Conservation (phyloP, 257 asterid genomes). For the Eustoma russellianum region DNA sequence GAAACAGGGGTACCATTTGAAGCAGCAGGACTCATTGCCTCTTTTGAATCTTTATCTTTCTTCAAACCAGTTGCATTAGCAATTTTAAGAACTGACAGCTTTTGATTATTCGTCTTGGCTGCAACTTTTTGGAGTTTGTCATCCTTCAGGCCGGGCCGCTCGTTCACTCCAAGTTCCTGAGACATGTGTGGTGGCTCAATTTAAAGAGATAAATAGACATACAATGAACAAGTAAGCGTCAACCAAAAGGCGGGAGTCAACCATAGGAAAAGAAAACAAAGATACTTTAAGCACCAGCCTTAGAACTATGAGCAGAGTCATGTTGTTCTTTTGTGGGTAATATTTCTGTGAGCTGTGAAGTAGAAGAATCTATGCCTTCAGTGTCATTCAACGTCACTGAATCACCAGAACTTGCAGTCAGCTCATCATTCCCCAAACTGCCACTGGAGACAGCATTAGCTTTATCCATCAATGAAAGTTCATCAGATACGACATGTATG, state of each 20-base stretch:
- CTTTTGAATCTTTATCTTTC: conserved; percentile 23
- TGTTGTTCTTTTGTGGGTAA: conserved; percentile 10
- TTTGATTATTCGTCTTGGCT: conserved; percentile 19
- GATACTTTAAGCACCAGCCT: conserved; percentile 8
- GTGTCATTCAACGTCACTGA: conserved; percentile 11
- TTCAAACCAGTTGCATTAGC: conserved; percentile 9
- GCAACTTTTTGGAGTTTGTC: conserved; percentile 14
- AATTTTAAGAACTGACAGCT: conserved; percentile 16
- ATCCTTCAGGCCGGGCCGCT: conserved; percentile 12
- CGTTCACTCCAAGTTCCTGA: conserved; percentile 17
- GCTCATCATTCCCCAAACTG: conserved; percentile 15
- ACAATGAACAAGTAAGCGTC: background rate
- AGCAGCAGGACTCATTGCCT: conserved; percentile 14
- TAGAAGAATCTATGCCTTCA: conserved; percentile 13
- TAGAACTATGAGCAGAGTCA: conserved; percentile 10
- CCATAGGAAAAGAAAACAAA: background rate
- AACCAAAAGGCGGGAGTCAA: background rate
- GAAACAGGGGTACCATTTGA: conserved; percentile 19
- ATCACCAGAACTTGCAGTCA: conserved; percentile 14
- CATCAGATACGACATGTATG: conserved; percentile 5
- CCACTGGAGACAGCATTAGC: conserved; percentile 17
- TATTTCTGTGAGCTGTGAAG: conserved; percentile 10
- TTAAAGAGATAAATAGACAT: background rate
- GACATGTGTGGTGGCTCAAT: background rate
- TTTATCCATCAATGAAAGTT: conserved; percentile 13